Conservation (phyloP, 805 yeast genomes). For the Wickerhamomyces strasburgensis region DNA sequence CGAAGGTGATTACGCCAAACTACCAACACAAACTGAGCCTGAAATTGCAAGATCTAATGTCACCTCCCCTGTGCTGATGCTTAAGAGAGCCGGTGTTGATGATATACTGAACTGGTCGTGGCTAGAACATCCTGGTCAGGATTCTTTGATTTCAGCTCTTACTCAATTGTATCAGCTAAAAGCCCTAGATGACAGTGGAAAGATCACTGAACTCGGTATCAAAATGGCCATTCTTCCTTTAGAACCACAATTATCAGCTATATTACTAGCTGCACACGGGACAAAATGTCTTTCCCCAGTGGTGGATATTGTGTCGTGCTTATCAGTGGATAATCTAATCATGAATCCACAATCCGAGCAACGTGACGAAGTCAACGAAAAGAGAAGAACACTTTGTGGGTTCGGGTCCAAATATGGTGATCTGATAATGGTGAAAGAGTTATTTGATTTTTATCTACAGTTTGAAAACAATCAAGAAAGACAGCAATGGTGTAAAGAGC, state of each 20-base stretch:
- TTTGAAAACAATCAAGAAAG: slow-evolving; percentile 48
- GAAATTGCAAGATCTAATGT: slow-evolving; percentile 87
- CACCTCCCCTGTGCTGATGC: slow-evolving; percentile 74
- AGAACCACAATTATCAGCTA: slow-evolving; percentile 89
- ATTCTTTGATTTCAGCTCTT: slow-evolving; percentile 69
- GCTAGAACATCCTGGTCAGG: slow-evolving; percentile 86
- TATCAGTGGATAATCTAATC: slow-evolving; percentile 86
- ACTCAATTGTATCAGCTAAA: slow-evolving; percentile 71
- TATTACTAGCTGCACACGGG: slow-evolving; percentile 62
- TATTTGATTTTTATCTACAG: slow-evolving; percentile 51
- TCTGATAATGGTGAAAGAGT: slow-evolving; percentile 73
- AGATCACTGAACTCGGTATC: slow-evolving; percentile 73
- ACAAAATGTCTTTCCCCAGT: slow-evolving; percentile 55
- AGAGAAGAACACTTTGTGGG: slow-evolving; percentile 62
- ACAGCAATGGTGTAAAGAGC: slow-evolving; percentile 77
- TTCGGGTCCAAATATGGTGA: slow-evolving; percentile 79
- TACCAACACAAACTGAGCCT: slow-evolving; percentile 83
- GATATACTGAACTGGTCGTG: slow-evolving; percentile 87
- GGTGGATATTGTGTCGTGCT: slow-evolving; percentile 85
- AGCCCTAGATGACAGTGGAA: slow-evolving; percentile 74
- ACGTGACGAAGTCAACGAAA: slow-evolving; percentile 80
- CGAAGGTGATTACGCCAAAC: slow-evolving; percentile 58
- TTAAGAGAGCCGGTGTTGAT: slow-evolving; percentile 77
- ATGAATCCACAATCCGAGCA: slow-evolving; percentile 73
- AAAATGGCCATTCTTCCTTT: slow-evolving; percentile 87